Percentiles rank a stretch among this genome's conserved stretches.
Conservation (phyloP, 495 filamentous ascomycete genomes). For the Penicillium salamii region DNA sequence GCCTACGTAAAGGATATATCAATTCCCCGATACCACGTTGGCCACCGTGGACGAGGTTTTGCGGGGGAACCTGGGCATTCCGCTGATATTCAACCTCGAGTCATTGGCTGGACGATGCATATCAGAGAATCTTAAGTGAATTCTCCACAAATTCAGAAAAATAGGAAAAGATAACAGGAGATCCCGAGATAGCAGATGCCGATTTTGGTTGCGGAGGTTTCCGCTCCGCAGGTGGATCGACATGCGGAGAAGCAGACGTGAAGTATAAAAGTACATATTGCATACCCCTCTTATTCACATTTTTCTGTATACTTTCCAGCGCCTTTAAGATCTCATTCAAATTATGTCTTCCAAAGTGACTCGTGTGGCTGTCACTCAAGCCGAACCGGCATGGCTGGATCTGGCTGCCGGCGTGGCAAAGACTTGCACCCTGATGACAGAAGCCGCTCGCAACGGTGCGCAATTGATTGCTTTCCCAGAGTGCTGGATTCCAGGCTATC, state of each 20-base stretch:
- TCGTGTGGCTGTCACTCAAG: constrained; percentile 48
- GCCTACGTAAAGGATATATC: neutral
- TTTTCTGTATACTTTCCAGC: too few species aligned
- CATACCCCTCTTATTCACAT: too few species aligned
- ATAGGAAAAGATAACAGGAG: neutral
- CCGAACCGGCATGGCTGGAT: constrained; percentile 56
- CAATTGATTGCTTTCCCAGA: constrained; percentile 53
- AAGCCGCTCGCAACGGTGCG: constrained; percentile 50
- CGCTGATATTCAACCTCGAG: neutral
- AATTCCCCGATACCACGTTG: neutral
- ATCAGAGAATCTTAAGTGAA: too few species aligned
- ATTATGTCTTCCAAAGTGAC: neutral
- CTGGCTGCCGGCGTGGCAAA: constrained; percentile 47
- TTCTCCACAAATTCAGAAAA: neutral
- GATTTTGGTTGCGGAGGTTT: neutral
- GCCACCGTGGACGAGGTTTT: neutral
- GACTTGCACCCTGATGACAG: constrained; percentile 47
- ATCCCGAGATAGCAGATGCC: too few species aligned
- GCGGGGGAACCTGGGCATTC: neutral
- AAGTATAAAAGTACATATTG: neutral
- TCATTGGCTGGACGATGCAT: neutral
- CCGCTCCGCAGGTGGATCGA: neutral
- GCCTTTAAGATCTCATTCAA: too few species aligned
- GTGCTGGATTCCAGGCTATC: constrained; percentile 56
- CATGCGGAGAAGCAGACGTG: neutral